Evolutionary conservation across 1,284 basidiomycete genomes (phyloP), one percentile per base, ranked within the genome.

Genomic region (Apiotrichum montevideense): DNA sequence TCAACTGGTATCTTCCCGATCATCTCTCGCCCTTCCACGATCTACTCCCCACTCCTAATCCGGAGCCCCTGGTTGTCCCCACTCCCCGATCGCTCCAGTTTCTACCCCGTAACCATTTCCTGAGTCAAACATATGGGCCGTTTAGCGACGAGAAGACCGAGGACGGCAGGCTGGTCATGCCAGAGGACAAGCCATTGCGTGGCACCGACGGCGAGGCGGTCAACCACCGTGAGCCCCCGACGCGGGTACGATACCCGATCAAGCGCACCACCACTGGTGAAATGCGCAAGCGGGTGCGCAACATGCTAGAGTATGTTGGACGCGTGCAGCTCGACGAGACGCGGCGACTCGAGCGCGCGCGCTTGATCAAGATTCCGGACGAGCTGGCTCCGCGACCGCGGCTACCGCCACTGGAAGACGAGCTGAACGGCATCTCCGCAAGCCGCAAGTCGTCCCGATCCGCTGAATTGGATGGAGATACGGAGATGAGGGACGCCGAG

Each of bases 261-360:
- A 95, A 96, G 75, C 83, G 95, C 52, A 92, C 87, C 83, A 96
- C 93, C 64, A 86, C 95, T 32, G 87, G 86, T 15, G 95, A 98
- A 72, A 96, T 98, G 91, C 89, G 92, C 73, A 97, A 98, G 78
- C 85, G 95, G 21, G 91, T 96, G 21, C 82, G 91, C 46, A 85
- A 87, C 55, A 82, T 98, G 57, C 84, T 95, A 39, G 95, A 98
- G 69, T 98, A 91, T 84, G 90, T 81, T n/a, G 75, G 75, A 0
- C 64, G 78, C 21, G 65, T 72, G 3, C 89, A 93, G 72, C 84
- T 84, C 1, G 85, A 83, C 64, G 87, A 87, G 50, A 79, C 82
- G 35, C 88, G 88, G 72, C 82, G 88, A 47, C 82, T 80, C 43
- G 82, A 88, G 61, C 78, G 90, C 64, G 82, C 82, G 56, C 83